A percentile compares a stretch with the other conserved stretches of the same genome.
Conservation (phyloP, 192 early-diverging fungal species). For the Coemansia aciculifera region DNA sequence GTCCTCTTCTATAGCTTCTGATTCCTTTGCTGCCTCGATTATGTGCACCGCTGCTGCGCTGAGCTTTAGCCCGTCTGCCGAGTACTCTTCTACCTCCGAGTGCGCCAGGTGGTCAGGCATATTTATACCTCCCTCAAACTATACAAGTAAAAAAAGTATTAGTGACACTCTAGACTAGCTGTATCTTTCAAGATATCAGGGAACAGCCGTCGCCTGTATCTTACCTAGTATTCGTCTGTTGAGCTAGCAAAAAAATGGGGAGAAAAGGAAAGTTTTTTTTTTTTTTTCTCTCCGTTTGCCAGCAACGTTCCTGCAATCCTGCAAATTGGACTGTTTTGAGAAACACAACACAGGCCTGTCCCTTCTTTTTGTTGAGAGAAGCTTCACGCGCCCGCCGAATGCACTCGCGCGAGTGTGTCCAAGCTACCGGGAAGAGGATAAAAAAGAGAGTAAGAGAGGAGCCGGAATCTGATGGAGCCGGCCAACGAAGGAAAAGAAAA, state of each 20-base stretch:
- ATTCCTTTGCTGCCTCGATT: background rate
- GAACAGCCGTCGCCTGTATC: background rate
- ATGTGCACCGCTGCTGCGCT: slow-evolving; percentile 13
- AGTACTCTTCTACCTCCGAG: slow-evolving; percentile 9
- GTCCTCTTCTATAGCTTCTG: slow-evolving; percentile 11
- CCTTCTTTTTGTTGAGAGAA: background rate
- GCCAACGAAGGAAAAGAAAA: background rate
- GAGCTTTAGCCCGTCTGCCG: slow-evolving; percentile 7
- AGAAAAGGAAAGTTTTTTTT: background rate
- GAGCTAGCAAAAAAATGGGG: background rate
- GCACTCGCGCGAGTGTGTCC: background rate
- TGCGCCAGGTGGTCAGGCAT: slow-evolving; percentile 5
- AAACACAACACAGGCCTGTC: background rate
- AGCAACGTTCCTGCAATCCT: slow-evolving; percentile 7
- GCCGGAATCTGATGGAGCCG: background rate
- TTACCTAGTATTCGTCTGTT: background rate
- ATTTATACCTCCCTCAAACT: background rate
- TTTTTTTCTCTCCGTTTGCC: slow-evolving; percentile 1
- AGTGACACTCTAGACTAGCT: background rate
- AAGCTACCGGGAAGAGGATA: background rate
- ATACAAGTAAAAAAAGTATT: background rate
- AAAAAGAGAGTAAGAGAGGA: background rate
- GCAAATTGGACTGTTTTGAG: background rate
- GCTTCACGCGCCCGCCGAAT: background rate
- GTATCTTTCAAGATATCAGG: background rate